Evolutionary conservation across 2,329 filamentous ascomycete genomes (phyloP).

Genomic region (Epichloe elymi): DNA sequence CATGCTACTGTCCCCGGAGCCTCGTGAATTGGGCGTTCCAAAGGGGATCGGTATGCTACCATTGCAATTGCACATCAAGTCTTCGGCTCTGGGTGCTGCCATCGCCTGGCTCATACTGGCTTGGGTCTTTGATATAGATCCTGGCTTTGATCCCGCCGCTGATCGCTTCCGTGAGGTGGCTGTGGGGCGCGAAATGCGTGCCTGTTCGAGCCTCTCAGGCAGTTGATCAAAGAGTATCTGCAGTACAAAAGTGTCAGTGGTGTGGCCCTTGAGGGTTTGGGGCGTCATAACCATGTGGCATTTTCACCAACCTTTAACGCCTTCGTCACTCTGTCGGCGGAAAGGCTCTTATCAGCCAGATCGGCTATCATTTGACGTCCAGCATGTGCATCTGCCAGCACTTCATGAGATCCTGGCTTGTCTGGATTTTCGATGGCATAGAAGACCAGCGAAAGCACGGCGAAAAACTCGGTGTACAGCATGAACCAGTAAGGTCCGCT

Average conservation of each 20-base stretch:
- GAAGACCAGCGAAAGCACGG: conserved; percentile 65
- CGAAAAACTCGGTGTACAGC: conserved; percentile 73
- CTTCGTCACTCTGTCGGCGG: conserved; percentile 72
- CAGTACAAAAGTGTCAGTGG: conserved; percentile 4
- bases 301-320: conserved; percentile 54
- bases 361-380: conserved; percentile 72
- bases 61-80: conserved; percentile 19
- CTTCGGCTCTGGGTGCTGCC: conserved; percentile 21
- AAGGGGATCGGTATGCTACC: conserved; percentile 13
- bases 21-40: conserved; percentile 12
- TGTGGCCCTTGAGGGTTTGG: neutral
- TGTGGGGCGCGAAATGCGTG: conserved; percentile 19
- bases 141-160: conserved; percentile 29
- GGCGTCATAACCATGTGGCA: neutral
- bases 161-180: conserved; percentile 42
- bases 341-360: conserved; percentile 72
- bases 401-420: conserved; percentile 60
- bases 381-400: conserved; percentile 72
- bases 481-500: conserved; percentile 80
- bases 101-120: conserved; percentile 18
- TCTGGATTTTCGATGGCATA: conserved; percentile 71
- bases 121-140: conserved; percentile 18
- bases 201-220: conserved; percentile 54
- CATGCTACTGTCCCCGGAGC: conserved; percentile 22
- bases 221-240: conserved; percentile 75